Conservation (phyloP, 2,329 filamentous ascomycete genomes). For the Nothopassalora personata region DNA sequence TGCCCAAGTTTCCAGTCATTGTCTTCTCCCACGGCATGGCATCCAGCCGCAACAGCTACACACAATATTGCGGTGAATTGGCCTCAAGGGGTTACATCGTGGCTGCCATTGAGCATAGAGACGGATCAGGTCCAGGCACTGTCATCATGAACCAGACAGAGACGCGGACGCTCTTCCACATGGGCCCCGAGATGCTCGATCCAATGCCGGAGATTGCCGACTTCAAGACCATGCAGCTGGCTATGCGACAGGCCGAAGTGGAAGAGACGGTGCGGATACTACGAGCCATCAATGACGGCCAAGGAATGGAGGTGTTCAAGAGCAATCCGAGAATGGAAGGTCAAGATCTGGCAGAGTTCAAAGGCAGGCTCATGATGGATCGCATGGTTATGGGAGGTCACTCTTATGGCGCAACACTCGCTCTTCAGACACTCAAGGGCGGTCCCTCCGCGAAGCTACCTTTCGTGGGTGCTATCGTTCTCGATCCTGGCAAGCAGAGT, state of each 20-base stretch:
- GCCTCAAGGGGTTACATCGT: conserved; percentile 44
- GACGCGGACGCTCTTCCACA: conserved; percentile 35
- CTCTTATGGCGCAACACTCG: conserved; percentile 61
- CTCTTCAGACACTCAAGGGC: conserved; percentile 54
- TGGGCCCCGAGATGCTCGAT: conserved; percentile 34
- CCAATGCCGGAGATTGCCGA: conserved; percentile 27
- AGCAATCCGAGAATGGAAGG: conserved; percentile 49
- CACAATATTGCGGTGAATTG: conserved; percentile 43
- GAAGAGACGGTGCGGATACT: conserved; percentile 42
- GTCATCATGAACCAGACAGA: conserved; percentile 36
- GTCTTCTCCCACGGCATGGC: conserved; percentile 47
- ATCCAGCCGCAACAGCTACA: conserved; percentile 42
- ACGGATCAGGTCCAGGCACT: conserved; percentile 43
- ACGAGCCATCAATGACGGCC: conserved; percentile 36
- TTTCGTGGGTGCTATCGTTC: conserved; percentile 54
- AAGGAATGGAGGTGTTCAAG: conserved; percentile 32
- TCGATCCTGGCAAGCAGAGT: conserved; percentile 62
- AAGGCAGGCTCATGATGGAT: conserved; percentile 50
- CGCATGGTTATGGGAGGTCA: conserved; percentile 57
- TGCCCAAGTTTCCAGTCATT: conserved; percentile 37
- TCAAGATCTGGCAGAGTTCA: conserved; percentile 46
- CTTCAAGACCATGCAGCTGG: conserved; percentile 40
- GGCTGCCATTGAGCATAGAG: conserved; percentile 44
- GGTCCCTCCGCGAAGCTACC: conserved; percentile 41
- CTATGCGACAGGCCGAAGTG: conserved; percentile 43